A percentile compares a stretch with the other conserved stretches of the same genome.
These are phyloP conservation scores for Samsoniella hepiali DNA, from an alignment of 2,329 filamentous ascomycete species.

Conservation along the genomic window DNA sequence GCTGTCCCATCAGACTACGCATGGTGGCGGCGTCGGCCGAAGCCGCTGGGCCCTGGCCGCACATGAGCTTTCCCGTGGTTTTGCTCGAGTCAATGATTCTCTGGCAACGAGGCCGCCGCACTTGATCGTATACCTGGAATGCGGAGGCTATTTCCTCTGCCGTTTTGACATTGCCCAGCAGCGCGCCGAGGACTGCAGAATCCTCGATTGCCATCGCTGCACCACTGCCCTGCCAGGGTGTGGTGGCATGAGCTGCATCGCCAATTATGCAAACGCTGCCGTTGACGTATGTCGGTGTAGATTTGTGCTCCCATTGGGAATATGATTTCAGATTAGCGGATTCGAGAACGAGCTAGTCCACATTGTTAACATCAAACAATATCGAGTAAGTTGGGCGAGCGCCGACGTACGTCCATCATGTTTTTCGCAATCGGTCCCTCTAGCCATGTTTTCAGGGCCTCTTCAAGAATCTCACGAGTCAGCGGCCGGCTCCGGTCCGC, in stretches of 20 bases:
- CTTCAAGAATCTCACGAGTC: neutral
- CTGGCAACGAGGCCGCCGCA: constrained; percentile 16
- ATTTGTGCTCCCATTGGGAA: constrained; percentile 21
- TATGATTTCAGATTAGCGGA: neutral
- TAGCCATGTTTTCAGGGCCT: neutral
- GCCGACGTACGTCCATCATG: constrained; percentile 1
- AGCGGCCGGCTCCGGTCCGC: neutral
- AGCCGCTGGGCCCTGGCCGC: neutral
- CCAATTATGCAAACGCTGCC: constrained; percentile 25
- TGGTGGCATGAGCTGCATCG: constrained; percentile 28
- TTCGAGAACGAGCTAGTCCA: constrained; percentile 17
- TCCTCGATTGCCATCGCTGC: constrained; percentile 28
- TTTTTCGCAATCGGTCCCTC: constrained; percentile 9
- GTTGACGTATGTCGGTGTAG: constrained; percentile 20
- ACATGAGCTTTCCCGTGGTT: constrained; percentile 9
- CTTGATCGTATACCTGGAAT: constrained; percentile 20
- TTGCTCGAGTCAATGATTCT: constrained; percentile 18
- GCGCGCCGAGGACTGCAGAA: constrained; percentile 22
- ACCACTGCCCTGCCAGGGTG: constrained; percentile 26
- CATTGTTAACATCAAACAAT: neutral
- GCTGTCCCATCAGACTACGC: neutral
- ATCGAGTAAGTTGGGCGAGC: neutral
- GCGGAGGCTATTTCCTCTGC: constrained; percentile 19
- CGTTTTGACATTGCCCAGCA: constrained; percentile 6
- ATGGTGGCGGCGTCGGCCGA: neutral